A percentile compares a stretch with the other conserved stretches of the same genome.
Evolutionary conservation across 2,329 filamentous ascomycete species (phyloP).

Genomic region (Colletotrichum tropicicola): DNA sequence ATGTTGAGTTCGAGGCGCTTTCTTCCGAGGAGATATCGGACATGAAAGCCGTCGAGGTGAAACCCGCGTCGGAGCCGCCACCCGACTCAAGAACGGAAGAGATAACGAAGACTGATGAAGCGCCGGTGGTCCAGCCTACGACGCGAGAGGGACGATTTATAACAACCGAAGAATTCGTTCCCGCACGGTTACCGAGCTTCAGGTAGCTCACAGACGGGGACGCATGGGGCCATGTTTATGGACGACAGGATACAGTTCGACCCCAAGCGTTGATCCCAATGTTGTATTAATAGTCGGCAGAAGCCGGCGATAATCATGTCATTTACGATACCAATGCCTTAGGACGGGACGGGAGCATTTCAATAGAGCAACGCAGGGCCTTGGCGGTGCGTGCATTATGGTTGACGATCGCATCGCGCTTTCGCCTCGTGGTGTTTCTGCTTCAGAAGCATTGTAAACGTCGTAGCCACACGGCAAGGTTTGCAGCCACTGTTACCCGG

Average conservation of each 20-base stretch:
- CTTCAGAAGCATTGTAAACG: neutral
- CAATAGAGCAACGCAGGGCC: conserved; percentile 15
- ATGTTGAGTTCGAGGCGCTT: conserved; percentile 42
- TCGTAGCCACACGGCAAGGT: neutral
- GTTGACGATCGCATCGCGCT: neutral
- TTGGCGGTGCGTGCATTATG: neutral
- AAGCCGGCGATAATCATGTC: conserved; percentile 20
- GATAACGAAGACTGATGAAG: conserved; percentile 8
- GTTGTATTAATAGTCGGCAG: conserved; percentile 25
- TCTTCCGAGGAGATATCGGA: conserved; percentile 42
- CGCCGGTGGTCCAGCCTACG: conserved; percentile 11
- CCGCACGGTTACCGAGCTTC: conserved; percentile 67
- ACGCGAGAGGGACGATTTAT: conserved; percentile 10
- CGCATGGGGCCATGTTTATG: neutral
- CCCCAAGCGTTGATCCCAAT: conserved; percentile 1
- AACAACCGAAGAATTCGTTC: conserved; percentile 55
- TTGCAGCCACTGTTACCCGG: neutral
- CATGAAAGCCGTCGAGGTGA: conserved; percentile 35
- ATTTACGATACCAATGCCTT: conserved; percentile 29
- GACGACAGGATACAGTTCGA: conserved; percentile 5
- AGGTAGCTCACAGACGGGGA: conserved; percentile 39
- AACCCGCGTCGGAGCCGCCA: conserved; percentile 26
- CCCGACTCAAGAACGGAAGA: neutral
- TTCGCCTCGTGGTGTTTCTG: neutral
- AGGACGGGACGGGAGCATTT: conserved; percentile 16